Evolutionary conservation across 2,329 filamentous ascomycete species (phyloP), one percentile per base, ranked within the genome.

Genomic region (Trichoderma asperellum): DNA sequence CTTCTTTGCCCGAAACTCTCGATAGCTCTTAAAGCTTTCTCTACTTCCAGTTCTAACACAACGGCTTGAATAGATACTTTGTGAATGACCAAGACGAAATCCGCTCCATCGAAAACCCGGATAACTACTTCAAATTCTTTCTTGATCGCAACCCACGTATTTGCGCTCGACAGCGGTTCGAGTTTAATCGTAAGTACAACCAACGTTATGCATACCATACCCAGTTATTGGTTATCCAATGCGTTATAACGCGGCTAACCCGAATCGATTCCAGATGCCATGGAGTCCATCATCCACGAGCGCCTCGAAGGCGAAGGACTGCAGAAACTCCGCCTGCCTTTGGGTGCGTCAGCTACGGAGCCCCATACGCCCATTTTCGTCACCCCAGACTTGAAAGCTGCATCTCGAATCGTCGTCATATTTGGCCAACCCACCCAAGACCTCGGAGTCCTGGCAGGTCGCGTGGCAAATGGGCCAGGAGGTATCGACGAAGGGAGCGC

Each of bases 31-130:
- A 24, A 7, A 1, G 16, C 24, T 24, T 6, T 12, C 21, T 29
- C 14, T 6, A 7, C 1, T 16, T 10, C 7, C 2, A 0, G 47
- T 16, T 21, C 55, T 59, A 37, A 70, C 35, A 8, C 16, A 56
- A 1, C 55, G 52, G 11, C 16, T 67, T 24, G 6, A 8, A 24
- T 70, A 94, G 93, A 55, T 96, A 94, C 80, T 94, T 92, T 77
- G 80, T 97, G 80, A 94, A 92, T 73, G 85, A 89, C 0, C 79
- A 89, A 0, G 92, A 95, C 73, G 88, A 95, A 75, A 87, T 97
- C 71, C 89, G 92, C 59, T 89, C 85, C 71, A 90, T 92, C 67
- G 82, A 86, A 27, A 82, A 93, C 43, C 89, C 91, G 0, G 85
- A 90, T 34, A 83, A 86, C 72, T 90, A 89, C 76, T 97, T 93